Conservation (phyloP, 2,329 filamentous ascomycete genomes). For the Fusarium miscanthi region DNA sequence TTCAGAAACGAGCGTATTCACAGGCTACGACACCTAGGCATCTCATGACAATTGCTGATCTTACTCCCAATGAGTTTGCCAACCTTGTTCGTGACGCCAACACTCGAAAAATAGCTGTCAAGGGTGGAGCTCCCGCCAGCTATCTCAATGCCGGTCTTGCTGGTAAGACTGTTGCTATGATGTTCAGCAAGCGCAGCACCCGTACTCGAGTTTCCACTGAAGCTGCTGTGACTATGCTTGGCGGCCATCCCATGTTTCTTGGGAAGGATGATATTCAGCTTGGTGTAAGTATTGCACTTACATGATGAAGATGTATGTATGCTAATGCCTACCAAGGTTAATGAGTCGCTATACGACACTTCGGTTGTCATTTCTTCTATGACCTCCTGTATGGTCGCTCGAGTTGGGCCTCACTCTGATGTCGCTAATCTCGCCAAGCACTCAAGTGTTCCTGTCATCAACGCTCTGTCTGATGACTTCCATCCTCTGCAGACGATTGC, state of each 20-base stretch:
- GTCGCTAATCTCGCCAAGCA: slow-evolving; percentile 76
- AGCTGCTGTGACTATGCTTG: slow-evolving; percentile 86
- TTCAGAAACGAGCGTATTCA: slow-evolving; percentile 59
- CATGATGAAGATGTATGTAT: background rate
- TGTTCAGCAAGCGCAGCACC: slow-evolving; percentile 96
- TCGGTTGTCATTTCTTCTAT: slow-evolving; percentile 93
- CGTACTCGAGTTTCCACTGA: slow-evolving; percentile 94
- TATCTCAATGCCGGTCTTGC: slow-evolving; percentile 71
- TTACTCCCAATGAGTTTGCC: slow-evolving; percentile 82
- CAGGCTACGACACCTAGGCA: slow-evolving; percentile 72
- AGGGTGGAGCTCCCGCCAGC: slow-evolving; percentile 67
- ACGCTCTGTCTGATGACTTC: slow-evolving; percentile 88
- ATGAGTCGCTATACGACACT: slow-evolving; percentile 95
- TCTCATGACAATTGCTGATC: slow-evolving; percentile 89
- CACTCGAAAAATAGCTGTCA: slow-evolving; percentile 80
- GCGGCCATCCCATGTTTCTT: slow-evolving; percentile 95
- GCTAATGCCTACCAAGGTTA: slow-evolving; percentile 66
- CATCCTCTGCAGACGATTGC: slow-evolving; percentile 95
- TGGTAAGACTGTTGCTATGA: slow-evolving; percentile 89
- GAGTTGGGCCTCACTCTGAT: slow-evolving; percentile 81
- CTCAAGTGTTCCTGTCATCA: slow-evolving; percentile 84
- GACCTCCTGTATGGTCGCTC: slow-evolving; percentile 84
- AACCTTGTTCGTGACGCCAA: slow-evolving; percentile 86
- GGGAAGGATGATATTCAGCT: slow-evolving; percentile 97
- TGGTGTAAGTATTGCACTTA: slow-evolving; percentile 66